These are phyloP conservation scores for Viridothelium virens DNA, from an alignment of 495 filamentous ascomycete species.

Conservation along the genomic window DNA sequence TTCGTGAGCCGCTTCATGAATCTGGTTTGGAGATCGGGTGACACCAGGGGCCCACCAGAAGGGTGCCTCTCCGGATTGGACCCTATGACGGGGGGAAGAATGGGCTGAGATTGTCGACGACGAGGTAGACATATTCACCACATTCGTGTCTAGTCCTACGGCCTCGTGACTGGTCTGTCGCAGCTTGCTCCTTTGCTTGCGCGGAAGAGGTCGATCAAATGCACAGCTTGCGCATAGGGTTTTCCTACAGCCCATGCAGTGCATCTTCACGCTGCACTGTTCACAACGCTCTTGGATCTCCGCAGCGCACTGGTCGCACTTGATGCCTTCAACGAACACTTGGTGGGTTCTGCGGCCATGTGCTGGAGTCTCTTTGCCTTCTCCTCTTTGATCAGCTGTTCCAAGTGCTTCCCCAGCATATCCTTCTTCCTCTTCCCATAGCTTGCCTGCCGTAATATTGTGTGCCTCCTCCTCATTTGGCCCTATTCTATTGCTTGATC, in stretches of 20 bases:
- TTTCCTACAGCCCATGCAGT: conserved; percentile 55
- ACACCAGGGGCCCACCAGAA: conserved; percentile 56
- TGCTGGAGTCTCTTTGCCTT: conserved; percentile 48
- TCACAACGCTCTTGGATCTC: conserved; percentile 51
- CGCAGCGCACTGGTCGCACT: conserved; percentile 49
- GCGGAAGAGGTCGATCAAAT: conserved; percentile 48
- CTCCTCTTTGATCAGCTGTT: conserved; percentile 41
- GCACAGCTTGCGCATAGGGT: conserved; percentile 56
- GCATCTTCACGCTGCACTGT: conserved; percentile 57
- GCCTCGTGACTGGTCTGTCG: conserved; percentile 22
- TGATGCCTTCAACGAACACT: conserved; percentile 46
- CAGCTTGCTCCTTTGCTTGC: conserved; percentile 29
- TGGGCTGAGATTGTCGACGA: conserved; percentile 27
- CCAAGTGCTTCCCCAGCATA: conserved; percentile 51
- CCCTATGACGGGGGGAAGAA: conserved; percentile 20
- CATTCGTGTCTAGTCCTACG: conserved; percentile 13
- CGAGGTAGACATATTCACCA: conserved; percentile 15
- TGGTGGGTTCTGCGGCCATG: conserved; percentile 50
- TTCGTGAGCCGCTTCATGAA: conserved; percentile 44
- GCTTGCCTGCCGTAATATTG: conserved; percentile 38
- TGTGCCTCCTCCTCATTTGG: conserved; percentile 29
- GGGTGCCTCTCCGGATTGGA: conserved; percentile 14
- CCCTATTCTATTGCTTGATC: conserved; percentile 53
- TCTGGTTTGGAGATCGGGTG: conserved; percentile 47
- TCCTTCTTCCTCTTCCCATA: conserved; percentile 55